Evolutionary conservation across 2,329 filamentous ascomycete genomes (phyloP), one percentile per base, ranked within the genome.

Genomic region (Fonsecaea multimorphosa): DNA sequence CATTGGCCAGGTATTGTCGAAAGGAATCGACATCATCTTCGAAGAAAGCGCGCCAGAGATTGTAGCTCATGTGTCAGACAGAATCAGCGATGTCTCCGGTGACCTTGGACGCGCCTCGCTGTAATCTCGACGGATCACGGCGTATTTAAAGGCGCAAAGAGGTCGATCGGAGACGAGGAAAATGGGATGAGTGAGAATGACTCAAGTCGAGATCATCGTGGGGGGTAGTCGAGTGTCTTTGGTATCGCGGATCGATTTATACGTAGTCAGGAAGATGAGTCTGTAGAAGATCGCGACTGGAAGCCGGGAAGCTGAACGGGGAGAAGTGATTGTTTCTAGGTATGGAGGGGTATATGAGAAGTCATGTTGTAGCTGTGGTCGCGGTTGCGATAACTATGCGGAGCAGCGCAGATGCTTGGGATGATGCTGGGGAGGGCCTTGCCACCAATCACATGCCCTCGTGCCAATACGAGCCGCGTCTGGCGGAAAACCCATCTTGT

Each of bases 1-100:
- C 85, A 78, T 87, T 87, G 76, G 89, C 89, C 86, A 99, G 86
- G 77, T 96, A 87, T 83, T 90, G 90, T 82, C 91, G 90, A 86
- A 99, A 98, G 77, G 84, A 88, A 78, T 96, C 93, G 88, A 97
- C 91, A 88, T 99, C 93, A 86, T 97, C 91, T 88, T 97, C 91
- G 84, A 96, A 90, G 79, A 94, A 98, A 79, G 87, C 92, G 86
- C 93, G 93, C 94, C 94, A 97, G 79, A 99, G 88, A 87, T 91
- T 87, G 84, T 93, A 90, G 89, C 92, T 98, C 94, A 98, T 95
- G 88, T 87, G 88, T 82, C 77, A 79, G 73, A 72, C 74, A 65
- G 74, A 73, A 61, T 57, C 58, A 64, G 63, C 58, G 65, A 68
- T 67, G 69, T 76, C 61, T 70, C 77, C 82, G 81, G 78, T 78